These are phyloP conservation scores for Leishmania guyanensis DNA, from an alignment of 208 protist genomes.

Conservation along the genomic window DNA sequence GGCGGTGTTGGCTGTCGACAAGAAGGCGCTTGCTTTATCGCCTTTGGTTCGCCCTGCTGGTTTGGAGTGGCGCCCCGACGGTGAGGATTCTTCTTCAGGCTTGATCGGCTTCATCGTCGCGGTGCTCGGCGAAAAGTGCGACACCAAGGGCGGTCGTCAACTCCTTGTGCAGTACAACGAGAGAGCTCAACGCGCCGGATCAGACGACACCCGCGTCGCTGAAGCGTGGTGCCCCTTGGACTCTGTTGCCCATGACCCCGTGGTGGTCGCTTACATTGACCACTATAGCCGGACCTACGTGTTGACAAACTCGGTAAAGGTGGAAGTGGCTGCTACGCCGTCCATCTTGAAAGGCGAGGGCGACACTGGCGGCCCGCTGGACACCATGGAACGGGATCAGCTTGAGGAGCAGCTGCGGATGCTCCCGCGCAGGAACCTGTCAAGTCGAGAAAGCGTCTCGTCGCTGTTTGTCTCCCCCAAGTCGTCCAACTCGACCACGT, in stretches of 20 bases:
- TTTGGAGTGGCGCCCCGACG: not conserved
- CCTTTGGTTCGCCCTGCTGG: not conserved
- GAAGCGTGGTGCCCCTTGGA: constrained; percentile 42
- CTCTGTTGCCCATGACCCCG: constrained; percentile 26
- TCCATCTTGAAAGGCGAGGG: constrained; percentile 16
- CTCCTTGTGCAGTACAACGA: constrained; percentile 40
- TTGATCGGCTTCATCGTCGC: constrained; percentile 10
- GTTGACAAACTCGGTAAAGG: constrained; percentile 1
- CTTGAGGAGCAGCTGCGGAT: constrained; percentile 49
- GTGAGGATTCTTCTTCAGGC: not conserved
- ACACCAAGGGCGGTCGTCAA: constrained; percentile 19
- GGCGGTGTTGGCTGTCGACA: not conserved
- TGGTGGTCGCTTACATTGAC: constrained; percentile 42
- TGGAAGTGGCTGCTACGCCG: constrained; percentile 2
- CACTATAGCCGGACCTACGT: constrained; percentile 38
- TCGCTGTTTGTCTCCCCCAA: constrained; percentile 2
- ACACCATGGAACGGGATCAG: constrained; percentile 54
- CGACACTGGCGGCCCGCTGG: constrained; percentile 23
- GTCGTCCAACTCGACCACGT: too few relatives aligned
- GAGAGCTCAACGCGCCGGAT: not conserved
- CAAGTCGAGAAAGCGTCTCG: constrained; percentile 13
- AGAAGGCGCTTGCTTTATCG: not conserved
- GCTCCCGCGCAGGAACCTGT: constrained; percentile 35
- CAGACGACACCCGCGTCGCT: not conserved
- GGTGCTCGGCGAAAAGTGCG: constrained; percentile 52